These are phyloP conservation scores for Ascochyta pisi DNA, from an alignment of 2,329 filamentous ascomycete genomes.

Conservation along the genomic window DNA sequence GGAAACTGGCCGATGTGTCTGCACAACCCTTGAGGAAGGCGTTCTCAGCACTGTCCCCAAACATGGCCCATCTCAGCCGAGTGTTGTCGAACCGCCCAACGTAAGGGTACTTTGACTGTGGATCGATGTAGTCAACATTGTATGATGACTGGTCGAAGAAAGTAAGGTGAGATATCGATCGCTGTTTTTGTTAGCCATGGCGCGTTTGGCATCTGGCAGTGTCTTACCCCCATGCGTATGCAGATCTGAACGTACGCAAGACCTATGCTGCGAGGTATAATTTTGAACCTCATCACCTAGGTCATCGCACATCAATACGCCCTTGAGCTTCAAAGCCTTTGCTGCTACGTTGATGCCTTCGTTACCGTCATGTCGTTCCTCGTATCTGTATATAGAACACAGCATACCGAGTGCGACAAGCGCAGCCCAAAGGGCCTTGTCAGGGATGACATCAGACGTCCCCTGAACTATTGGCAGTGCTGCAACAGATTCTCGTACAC, in stretches of 20 bases:
- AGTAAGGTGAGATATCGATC: slow-evolving; percentile 61
- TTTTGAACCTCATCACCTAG: slow-evolving; percentile 59
- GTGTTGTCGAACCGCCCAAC: slow-evolving; percentile 38
- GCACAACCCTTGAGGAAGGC: slow-evolving; percentile 36
- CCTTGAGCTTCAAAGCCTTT: slow-evolving; percentile 45
- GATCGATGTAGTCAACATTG: slow-evolving; percentile 60
- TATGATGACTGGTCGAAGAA: slow-evolving; percentile 63
- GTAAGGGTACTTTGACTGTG: slow-evolving; percentile 59
- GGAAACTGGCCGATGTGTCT: slow-evolving; percentile 36
- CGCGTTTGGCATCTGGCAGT: no score
- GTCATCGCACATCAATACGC: slow-evolving; percentile 59
- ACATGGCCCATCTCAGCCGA: slow-evolving; percentile 33
- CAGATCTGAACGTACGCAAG: slow-evolving; percentile 62
- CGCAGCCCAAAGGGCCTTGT: slow-evolving; percentile 61
- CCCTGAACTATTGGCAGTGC: slow-evolving; percentile 59
- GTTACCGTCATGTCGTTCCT: slow-evolving; percentile 61
- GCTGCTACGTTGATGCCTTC: slow-evolving; percentile 55
- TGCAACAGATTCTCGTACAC: slow-evolving; percentile 59
- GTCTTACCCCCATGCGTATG: slow-evolving; percentile 54
- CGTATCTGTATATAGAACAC: slow-evolving; percentile 62
- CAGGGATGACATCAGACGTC: slow-evolving; percentile 58
- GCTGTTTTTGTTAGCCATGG: slow-evolving; percentile 5
- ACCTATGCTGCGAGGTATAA: slow-evolving; percentile 58
- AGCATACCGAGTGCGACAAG: slow-evolving; percentile 62
- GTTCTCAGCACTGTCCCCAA: slow-evolving; percentile 34